Evolutionary conservation across 768 basidiomycete species (phyloP), one percentile per base, ranked within the genome.

Genomic region (Lentinus tigrinus): DNA sequence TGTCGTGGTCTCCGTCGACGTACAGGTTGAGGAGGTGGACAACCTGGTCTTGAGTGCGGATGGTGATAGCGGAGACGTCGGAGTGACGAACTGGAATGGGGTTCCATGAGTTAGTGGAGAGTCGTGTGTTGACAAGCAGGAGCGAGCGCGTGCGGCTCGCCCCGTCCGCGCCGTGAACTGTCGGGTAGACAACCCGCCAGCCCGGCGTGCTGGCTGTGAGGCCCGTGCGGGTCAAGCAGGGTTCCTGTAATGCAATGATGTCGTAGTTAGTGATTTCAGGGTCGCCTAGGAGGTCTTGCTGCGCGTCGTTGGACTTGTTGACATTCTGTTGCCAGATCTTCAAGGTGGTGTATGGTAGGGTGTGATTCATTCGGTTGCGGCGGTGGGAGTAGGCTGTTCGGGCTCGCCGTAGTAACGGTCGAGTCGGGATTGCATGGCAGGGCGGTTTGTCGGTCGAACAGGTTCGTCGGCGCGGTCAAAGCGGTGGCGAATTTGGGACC

Each of bases 231-330:
- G 72, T 68, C 3, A 73, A 58, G 57, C 72, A 67, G 3, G 75
- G 78, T 68, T 79, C 78, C 62, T 80, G 78, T 17, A 79, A 9
- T 0, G 67, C 57, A 0, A 77, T 27, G 0, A 80, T 65, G 59
- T 79, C 72, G 40, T 59, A 72, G 8, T 71, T 23, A 1, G 38
- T 14, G 0, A n/a, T n/a, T n/a, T n/a, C n/a, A n/a, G n/a, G n/a
- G 9, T 43, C 36, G 47, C 68, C 62, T 0, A 73, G 42, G 0
- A 71, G 13, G 7, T 59, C 60, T 4, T 46, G 48, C 37, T 70
- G 69, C 0, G 69, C 60, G 0, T 16, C 47, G 1, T 16, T 16
- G 0, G 70, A 73, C 21, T 69, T 70, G 54, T 63, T 62, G 10
- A 70, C 11, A 26, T 74, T 75, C 24, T 70, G 51, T 21, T 72